Evolutionary conservation across 257 asterid species (phyloP), one percentile per base, ranked within the genome.

Genomic region (Knoxia roxburghii): DNA sequence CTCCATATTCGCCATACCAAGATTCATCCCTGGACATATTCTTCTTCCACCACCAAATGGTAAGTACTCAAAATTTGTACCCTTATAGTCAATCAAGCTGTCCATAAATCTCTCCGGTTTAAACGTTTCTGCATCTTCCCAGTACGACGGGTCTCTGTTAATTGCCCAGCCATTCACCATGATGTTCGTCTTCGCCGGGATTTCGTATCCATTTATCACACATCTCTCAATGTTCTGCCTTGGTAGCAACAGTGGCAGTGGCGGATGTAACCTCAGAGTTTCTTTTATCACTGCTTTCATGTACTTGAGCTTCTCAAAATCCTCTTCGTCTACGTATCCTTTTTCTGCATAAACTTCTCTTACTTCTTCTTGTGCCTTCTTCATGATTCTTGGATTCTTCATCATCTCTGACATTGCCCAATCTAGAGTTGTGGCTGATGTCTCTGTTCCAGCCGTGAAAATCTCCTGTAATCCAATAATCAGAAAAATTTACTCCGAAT

Each of bases 31-130:
- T 2, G 68, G 17, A 20, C 70, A 65, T 0, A 65, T 50, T 13
- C 70, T 48, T 35, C 48, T 65, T 50, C 70, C 70, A 0, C 45
- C 70, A 2, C 70, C 70, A 30, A 65, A 65, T 2, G 70, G 70
- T 23, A 65, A 49, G 18, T 29, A 65, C 12, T 65, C 70, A 20
- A 65, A 65, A 13, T 65, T 8, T 7, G 46, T 20, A 24, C 70
- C 60, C 21, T 10, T 65, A 21, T 46, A 65, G 1, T 65, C 70
- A 50, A 65, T 11, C 7, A 18, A n/a, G 24, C 26, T 46, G 13
- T 35, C 70, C 7, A 65, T 46, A 50, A 65, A 65, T 29, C 70
- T 65, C 29, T 65, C 70, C 5, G 70, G 60, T 17, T 12, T 8
- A 65, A 65, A 65, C 3, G 15, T 2, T 2, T 65, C 60, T 1